Evolutionary conservation across 1,139 yeast genomes (phyloP).

Genomic region (Taphrina confusa): DNA sequence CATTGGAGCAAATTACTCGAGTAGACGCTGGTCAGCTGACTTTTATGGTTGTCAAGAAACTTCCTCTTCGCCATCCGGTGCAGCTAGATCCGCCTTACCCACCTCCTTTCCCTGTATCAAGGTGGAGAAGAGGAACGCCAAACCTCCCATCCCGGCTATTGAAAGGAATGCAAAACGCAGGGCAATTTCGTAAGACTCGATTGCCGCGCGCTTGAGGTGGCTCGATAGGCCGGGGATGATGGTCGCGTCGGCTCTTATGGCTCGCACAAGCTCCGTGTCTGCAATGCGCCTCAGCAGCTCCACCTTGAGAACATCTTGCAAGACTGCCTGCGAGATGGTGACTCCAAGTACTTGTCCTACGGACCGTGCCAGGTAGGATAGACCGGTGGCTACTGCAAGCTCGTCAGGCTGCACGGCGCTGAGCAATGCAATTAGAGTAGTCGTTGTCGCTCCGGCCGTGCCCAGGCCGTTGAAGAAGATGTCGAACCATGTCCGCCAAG

Average conservation of each 20-base stretch:
- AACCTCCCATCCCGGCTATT: slow-evolving; percentile 25
- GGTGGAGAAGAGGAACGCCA: slow-evolving; percentile 14
- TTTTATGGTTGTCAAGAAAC: background rate
- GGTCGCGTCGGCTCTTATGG: slow-evolving; percentile 24
- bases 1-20: too few relatives aligned
- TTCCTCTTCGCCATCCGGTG: background rate
- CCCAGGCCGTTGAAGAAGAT: slow-evolving; percentile 41
- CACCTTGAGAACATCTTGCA: slow-evolving; percentile 20
- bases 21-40: slow-evolving; percentile 14
- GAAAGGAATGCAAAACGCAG: slow-evolving; percentile 14
- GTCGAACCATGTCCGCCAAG: slow-evolving; percentile 29
- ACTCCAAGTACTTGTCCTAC: slow-evolving; percentile 41
- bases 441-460: slow-evolving; percentile 36
- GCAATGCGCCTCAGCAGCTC: slow-evolving; percentile 12
- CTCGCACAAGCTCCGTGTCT: background rate
- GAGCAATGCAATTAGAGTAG: slow-evolving; percentile 34
- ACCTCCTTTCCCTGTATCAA: slow-evolving; percentile 13
- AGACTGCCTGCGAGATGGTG: slow-evolving; percentile 24
- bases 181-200: slow-evolving; percentile 22
- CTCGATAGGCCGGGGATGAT: slow-evolving; percentile 11
- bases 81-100: slow-evolving; percentile 3
- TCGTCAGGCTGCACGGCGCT: slow-evolving; percentile 34
- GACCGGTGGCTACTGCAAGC: slow-evolving; percentile 41
- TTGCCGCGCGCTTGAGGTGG: slow-evolving; percentile 1
- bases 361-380: slow-evolving; percentile 40